Percentiles rank a stretch among this genome's conserved stretches.
Evolutionary conservation across 345 rosid species (phyloP).

Genomic region (Hirschfeldia incana): DNA sequence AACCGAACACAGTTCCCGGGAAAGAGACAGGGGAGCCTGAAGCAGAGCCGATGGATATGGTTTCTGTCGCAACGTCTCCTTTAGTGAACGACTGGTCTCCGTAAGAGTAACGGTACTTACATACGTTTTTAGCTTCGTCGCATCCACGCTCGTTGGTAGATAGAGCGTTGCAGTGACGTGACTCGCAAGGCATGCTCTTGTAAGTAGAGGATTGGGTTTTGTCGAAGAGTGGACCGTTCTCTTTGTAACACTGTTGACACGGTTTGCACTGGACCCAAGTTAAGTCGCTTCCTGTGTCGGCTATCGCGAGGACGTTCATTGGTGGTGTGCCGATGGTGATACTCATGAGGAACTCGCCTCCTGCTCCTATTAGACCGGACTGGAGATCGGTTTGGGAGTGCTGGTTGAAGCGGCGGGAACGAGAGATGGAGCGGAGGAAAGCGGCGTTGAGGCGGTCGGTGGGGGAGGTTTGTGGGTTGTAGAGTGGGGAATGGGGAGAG

Average conservation of each 20-base stretch:
- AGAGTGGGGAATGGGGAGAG: constrained; percentile 55
- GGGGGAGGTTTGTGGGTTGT: constrained; percentile 38
- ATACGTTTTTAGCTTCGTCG: constrained; percentile 7
- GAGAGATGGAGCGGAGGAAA: constrained; percentile 52
- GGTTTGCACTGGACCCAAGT: constrained; percentile 69
- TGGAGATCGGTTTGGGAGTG: constrained; percentile 31
- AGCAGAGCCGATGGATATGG: constrained; percentile 46
- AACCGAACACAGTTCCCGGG: constrained; percentile 47
- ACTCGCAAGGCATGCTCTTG: constrained; percentile 38
- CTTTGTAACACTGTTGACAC: constrained; percentile 52
- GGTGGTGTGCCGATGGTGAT: constrained; percentile 61
- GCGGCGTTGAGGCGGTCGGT: constrained; percentile 45
- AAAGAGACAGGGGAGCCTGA: constrained; percentile 41
- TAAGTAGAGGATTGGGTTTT: constrained; percentile 51
- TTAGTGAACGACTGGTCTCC: constrained; percentile 44
- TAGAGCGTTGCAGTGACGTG: constrained; percentile 41
- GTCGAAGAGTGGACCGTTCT: constrained; percentile 51
- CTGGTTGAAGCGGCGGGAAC: constrained; percentile 38
- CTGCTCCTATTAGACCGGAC: constrained; percentile 39
- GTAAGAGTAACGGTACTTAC: constrained; percentile 39
- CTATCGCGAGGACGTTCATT: constrained; percentile 41
- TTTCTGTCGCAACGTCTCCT: constrained; percentile 54
- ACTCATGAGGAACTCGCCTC: constrained; percentile 58
- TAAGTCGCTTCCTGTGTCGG: constrained; percentile 70
- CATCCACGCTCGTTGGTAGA: constrained; percentile 22